These are phyloP conservation scores for Diutina sp. DNA, from an alignment of 1,139 yeast genomes.

Conservation along the genomic window DNA sequence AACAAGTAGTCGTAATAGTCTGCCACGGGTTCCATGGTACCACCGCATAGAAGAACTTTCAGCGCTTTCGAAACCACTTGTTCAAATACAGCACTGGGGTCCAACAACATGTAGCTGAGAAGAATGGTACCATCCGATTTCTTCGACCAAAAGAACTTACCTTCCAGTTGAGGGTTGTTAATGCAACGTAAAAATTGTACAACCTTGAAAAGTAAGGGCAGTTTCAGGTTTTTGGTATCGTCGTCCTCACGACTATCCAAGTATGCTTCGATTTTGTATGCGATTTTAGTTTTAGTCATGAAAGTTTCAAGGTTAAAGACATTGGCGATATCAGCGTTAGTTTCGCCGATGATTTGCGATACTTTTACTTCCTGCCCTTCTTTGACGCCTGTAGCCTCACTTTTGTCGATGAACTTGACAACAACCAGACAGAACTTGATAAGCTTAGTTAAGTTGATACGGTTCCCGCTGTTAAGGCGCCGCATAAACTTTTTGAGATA, in stretches of 20 bases:
- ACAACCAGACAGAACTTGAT: conserved; percentile 43
- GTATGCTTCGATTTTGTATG: conserved; percentile 73
- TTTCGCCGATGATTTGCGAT: conserved; percentile 37
- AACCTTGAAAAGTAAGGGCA: conserved; percentile 55
- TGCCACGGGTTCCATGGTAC: conserved; percentile 85
- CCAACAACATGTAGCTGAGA: conserved; percentile 63
- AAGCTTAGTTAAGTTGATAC: conserved; percentile 57
- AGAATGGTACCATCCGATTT: conserved; percentile 12
- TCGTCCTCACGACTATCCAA: conserved; percentile 21
- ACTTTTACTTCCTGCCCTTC: conserved; percentile 45
- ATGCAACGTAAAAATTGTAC: conserved; percentile 53
- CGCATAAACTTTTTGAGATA: conserved; percentile 51
- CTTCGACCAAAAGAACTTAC: conserved; percentile 61
- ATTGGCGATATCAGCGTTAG: conserved; percentile 63
- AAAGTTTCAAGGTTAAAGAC: conserved; percentile 56
- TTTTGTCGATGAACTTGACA: neutral
- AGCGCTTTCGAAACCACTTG: conserved; percentile 53
- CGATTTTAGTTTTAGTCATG: conserved; percentile 57
- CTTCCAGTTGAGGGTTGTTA: conserved; percentile 70
- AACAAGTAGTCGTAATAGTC: conserved; percentile 59
- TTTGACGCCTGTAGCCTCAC: conserved; percentile 6
- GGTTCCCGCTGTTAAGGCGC: conserved; percentile 60
- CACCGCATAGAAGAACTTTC: conserved; percentile 81
- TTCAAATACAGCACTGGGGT: conserved; percentile 63
- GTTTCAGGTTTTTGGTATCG: conserved; percentile 4